Percentiles rank a stretch among this genome's conserved stretches.
Conservation (phyloP, 257 asterid genomes). For the Gardenia jasminoides region DNA sequence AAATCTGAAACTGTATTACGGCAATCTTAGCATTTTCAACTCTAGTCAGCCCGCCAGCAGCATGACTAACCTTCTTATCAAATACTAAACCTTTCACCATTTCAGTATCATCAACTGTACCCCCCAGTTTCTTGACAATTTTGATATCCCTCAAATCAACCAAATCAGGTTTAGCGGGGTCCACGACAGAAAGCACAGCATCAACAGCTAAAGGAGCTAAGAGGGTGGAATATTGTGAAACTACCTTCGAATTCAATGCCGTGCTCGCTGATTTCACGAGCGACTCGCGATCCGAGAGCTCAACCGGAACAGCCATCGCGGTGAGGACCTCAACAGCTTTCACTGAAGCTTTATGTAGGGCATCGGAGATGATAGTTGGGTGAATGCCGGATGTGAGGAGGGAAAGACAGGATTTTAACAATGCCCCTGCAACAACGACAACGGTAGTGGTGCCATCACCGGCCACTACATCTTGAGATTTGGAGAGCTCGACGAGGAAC, state of each 20-base stretch:
- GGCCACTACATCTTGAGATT: constrained; percentile 86
- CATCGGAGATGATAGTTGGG: constrained; percentile 75
- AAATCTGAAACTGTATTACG: constrained; percentile 91
- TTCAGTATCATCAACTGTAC: constrained; percentile 95
- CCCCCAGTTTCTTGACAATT: constrained; percentile 90
- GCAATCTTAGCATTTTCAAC: constrained; percentile 92
- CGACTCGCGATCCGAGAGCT: constrained; percentile 70
- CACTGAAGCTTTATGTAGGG: constrained; percentile 65
- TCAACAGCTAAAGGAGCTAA: constrained; percentile 98
- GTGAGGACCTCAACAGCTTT: constrained; percentile 74
- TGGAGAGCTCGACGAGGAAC: constrained; percentile 88
- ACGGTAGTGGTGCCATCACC: constrained; percentile 98
- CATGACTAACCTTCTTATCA: constrained; percentile 97
- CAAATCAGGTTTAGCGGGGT: constrained; percentile 81
- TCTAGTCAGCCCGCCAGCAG: constrained; percentile 87
- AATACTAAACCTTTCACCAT: constrained; percentile 77
- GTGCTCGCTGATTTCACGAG: constrained; percentile 81
- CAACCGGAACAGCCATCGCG: constrained; percentile 86
- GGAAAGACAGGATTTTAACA: constrained; percentile 53
- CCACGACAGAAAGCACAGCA: constrained; percentile 88
- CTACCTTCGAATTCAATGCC: constrained; percentile 83
- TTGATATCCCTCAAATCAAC: constrained; percentile 90
- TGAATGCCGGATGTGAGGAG: constrained; percentile 69
- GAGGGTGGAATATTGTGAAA: constrained; percentile 89
- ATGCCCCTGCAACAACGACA: constrained; percentile 78